Base-by-base conservation (phyloP, 495 filamentous ascomycete genomes). In the Hypoxylon fragiforme region DNA sequence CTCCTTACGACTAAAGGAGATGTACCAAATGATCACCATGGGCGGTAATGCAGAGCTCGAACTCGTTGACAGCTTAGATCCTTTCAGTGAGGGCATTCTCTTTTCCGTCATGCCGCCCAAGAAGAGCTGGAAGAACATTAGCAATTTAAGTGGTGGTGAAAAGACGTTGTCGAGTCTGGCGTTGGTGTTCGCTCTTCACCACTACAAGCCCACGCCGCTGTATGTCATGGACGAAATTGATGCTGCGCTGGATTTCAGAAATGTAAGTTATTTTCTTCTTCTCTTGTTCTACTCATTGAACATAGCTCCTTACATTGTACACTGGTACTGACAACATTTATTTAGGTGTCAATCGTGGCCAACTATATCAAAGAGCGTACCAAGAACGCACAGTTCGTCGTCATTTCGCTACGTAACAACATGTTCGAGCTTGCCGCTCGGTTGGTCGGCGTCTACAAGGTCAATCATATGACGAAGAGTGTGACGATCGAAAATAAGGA, bases 21-120 rank as follows among this genome's bases (percentile, higher is more conserved):
- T 98, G 94, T 98, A 98, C 74, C 94, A 97, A 71, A 97, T 98
- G 94, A 98, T 98, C 71, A 98, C 94, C 20, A 98, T 98, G 94
- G 94, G 94, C 54, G 94, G 94, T 34, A 98, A 98, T 63, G 94
- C 94, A 6, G 95, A 97, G 76, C 78, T 98, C 11, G 94, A 98
- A 68, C 84, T 98, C 20, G 94, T 98, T 15, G 94, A 98, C 71
- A 90, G 85, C 1, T 76, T 98, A 3, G 94, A 98, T 70, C 94
- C 94, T 3, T 98, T 98, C 77, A 90, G 89, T 3, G 94, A 98
- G 66, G 94, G 94, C 5, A 97, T 98, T 49, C 70, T 97, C 28
- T 98, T 98, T 72, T 89, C 84, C 42, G 94, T 98, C 45, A 98
- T 98, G 94, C 94, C 94, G 30, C 94, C 94, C 24, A 98, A 98